Evolutionary conservation across 225 moss, liverwort and hornwort species (phyloP).

Genomic region (Antitrichia curtipendula): DNA sequence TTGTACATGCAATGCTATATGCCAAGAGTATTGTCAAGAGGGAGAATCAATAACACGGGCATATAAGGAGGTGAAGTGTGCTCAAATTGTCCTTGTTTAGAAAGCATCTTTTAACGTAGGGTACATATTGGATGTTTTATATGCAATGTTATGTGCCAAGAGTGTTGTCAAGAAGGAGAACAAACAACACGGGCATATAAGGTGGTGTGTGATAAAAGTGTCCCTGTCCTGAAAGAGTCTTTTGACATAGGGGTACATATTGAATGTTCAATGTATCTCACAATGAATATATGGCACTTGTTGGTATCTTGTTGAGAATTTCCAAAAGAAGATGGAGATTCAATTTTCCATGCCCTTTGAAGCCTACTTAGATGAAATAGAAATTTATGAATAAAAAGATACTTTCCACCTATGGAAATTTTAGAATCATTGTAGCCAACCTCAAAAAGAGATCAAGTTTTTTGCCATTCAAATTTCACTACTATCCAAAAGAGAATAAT

Average conservation of each 20-base stretch:
- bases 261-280: not conserved
- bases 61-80: not conserved
- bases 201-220: not conserved
- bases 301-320: fast-evolving
- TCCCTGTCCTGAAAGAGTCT: fast-evolving
- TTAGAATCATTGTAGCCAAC: not conserved
- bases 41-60: not conserved
- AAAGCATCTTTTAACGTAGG: not conserved
- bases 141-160: not conserved
- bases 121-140: not conserved
- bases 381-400: not conserved
- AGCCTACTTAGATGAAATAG: fast-evolving
- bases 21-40: not conserved
- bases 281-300: not conserved
- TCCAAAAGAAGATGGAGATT: not conserved
- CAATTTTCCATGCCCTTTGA: fast-evolving
- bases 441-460: fast-evolving
- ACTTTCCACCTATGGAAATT: not conserved
- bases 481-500: not conserved
- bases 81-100: not conserved
- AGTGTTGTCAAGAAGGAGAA: not conserved
- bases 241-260: not conserved
- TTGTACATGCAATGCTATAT: not conserved
- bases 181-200: not conserved
- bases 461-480: not conserved